phyloP scores from a whole-genome alignment of 148 eudicot genomes.

The Oxyria digyna region DNA sequence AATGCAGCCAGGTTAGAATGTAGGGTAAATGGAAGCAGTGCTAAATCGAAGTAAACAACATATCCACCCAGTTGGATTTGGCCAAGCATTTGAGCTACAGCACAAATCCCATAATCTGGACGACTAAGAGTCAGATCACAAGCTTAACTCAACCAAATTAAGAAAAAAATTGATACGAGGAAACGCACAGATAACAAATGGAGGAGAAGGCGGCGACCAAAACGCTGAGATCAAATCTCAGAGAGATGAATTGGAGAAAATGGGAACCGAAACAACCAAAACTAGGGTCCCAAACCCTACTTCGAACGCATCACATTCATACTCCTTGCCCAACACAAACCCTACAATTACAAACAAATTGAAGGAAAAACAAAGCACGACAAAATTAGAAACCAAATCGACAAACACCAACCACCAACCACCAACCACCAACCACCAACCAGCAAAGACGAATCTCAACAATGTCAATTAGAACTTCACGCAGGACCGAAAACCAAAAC shows the following conservation, averaged over 20 bases:
- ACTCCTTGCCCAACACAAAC: background rate
- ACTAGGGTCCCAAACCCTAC: background rate
- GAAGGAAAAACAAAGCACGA: background rate
- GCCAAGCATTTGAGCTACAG: background rate
- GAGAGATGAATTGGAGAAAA: background rate
- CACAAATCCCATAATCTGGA: background rate
- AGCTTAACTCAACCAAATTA: background rate
- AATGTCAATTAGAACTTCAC: background rate
- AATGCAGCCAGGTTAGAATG: background rate
- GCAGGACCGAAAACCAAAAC: background rate
- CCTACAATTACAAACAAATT: background rate
- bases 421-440: background rate
- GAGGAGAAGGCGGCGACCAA: background rate
- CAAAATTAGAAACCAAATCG: constrained; percentile 5
- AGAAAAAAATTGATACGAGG: background rate
- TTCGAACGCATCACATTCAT: background rate
- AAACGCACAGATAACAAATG: background rate
- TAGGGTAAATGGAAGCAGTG: background rate
- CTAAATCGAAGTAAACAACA: background rate
- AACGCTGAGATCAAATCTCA: background rate
- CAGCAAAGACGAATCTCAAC: background rate
- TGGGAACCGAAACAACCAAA: background rate
- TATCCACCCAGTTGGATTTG: background rate
- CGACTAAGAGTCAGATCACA: background rate
- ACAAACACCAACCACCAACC: background rate